Evolutionary conservation across 257 asterid genomes (phyloP), one percentile per base, ranked within the genome.

Genomic region (Phtheirospermum japonicum): DNA sequence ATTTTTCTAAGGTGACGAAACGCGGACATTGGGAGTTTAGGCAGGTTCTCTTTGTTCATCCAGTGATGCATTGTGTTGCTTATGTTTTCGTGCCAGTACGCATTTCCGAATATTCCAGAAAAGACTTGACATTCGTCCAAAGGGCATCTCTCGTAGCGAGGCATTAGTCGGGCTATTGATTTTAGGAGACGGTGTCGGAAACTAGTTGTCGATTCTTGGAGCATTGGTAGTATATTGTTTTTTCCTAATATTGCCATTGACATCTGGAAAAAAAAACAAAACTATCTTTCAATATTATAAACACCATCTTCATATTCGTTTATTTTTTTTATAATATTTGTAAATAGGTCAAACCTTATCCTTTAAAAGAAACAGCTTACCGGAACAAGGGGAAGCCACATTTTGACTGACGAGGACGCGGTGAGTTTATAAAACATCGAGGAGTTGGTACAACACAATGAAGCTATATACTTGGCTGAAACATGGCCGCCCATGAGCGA

Each of bases 301-400:
- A 23, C 28, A 23, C 28, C 28, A 23, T 23, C 28, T 23, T 23
- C 28, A 23, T 23, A 23, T 23, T 23, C 28, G 28, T n/a, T n/a
- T n/a, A n/a, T n/a, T n/a, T n/a, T n/a, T n/a, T n/a, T n/a, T n/a
- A n/a, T n/a, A n/a, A n/a, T n/a, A n/a, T n/a, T n/a, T n/a, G n/a
- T n/a, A n/a, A n/a, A n/a, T n/a, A n/a, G n/a, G n/a, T n/a, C n/a
- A n/a, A n/a, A n/a, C n/a, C n/a, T n/a, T 18, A 8, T 4, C 60
- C 6, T 43, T 13, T 12, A 42, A 46, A 46, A 57, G 14, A 2
- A 13, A 12, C 4, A 9, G 34, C 81, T 83, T 74, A 80, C 87
- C 7, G 83, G 85, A 39, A 76, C 28, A 37, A 80, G 84, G 19
- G 85, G 87, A 18, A 80, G 87, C 90, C 85, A 72, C 79, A 83